Percentiles rank a stretch among this genome's conserved stretches.
These are phyloP conservation scores for Solanum microdontum DNA, from an alignment of 257 asterid species.

Conservation along the genomic window DNA sequence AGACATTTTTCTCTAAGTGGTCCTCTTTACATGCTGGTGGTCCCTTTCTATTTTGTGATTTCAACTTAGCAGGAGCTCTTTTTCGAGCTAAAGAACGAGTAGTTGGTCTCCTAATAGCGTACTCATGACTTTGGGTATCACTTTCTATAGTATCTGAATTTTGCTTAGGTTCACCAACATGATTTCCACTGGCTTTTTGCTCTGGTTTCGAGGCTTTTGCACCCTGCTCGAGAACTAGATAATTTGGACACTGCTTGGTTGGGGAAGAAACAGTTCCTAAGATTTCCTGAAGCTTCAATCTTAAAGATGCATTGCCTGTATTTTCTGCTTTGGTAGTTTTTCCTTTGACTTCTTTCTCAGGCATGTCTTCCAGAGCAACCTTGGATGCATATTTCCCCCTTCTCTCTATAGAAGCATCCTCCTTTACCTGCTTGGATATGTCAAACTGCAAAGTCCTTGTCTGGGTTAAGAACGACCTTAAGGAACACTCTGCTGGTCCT, in stretches of 20 bases:
- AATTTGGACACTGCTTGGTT: constrained; percentile 18
- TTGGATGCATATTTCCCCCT: constrained; percentile 18
- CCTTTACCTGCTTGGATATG: constrained; percentile 10
- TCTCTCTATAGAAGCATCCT: constrained; percentile 22
- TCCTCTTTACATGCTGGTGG: constrained; percentile 25
- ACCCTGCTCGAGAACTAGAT: constrained; percentile 9
- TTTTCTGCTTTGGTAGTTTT: constrained; percentile 27
- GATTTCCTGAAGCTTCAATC: constrained; percentile 69
- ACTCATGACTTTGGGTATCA: constrained; percentile 43
- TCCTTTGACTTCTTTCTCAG: constrained; percentile 20
- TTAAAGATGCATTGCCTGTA: constrained; percentile 45
- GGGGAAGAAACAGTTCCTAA: constrained; percentile 61
- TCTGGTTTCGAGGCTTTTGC: constrained; percentile 20
- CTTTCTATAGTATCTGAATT: constrained; percentile 76
- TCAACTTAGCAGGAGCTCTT: constrained; percentile 30
- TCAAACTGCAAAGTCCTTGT: constrained; percentile 13
- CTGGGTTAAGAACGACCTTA: constrained; percentile 20
- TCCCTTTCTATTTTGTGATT: constrained; percentile 15
- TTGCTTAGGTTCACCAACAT: constrained; percentile 26
- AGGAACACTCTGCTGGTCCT: constrained; percentile 33
- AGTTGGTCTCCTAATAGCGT: constrained; percentile 28
- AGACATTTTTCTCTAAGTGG: constrained; percentile 17
- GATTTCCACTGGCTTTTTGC: constrained; percentile 17
- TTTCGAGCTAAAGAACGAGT: constrained; percentile 40
- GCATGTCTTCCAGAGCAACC: constrained; percentile 25